These are phyloP conservation scores for Oryza meridionalis DNA, from an alignment of 176 grass and related monocot genomes.

Conservation along the genomic window DNA sequence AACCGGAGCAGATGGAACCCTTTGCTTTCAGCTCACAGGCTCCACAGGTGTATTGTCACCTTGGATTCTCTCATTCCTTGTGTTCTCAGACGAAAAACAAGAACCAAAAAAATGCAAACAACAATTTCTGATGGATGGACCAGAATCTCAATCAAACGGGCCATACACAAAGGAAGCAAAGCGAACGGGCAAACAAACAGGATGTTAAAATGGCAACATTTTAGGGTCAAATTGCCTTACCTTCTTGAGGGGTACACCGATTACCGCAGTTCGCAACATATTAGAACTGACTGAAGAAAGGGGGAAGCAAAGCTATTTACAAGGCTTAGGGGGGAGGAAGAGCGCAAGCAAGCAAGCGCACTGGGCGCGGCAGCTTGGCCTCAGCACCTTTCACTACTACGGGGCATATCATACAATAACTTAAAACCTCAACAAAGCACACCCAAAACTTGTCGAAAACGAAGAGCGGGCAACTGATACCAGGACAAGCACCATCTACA, in stretches of 20 bases:
- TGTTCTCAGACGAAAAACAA: background rate
- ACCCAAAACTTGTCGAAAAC: constrained; percentile 49
- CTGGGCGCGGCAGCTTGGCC: background rate
- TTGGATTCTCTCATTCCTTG: background rate
- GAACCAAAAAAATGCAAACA: background rate
- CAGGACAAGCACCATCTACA: constrained; percentile 43
- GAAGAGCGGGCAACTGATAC: constrained; percentile 15
- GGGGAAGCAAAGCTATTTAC: constrained; percentile 41
- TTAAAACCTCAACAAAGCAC: constrained; percentile 32
- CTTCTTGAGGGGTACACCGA: constrained; percentile 3
- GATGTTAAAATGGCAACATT: background rate
- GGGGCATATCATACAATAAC: constrained; percentile 27
- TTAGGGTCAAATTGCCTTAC: constrained; percentile 11
- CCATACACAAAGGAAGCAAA: background rate
- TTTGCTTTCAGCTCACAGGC: background rate
- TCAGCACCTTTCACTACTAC: constrained; percentile 6
- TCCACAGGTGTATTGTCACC: background rate
- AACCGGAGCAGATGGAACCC: background rate
- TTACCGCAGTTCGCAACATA: constrained; percentile 8
- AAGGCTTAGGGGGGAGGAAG: background rate
- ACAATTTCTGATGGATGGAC: background rate
- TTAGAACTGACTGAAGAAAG: background rate
- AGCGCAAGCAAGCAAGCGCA: constrained; percentile 8
- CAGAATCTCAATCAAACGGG: background rate
- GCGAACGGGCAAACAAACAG: background rate